Evolutionary conservation across 2,329 filamentous ascomycete species (phyloP).

Genomic region (Ceratocystiopsis brevicomis): DNA sequence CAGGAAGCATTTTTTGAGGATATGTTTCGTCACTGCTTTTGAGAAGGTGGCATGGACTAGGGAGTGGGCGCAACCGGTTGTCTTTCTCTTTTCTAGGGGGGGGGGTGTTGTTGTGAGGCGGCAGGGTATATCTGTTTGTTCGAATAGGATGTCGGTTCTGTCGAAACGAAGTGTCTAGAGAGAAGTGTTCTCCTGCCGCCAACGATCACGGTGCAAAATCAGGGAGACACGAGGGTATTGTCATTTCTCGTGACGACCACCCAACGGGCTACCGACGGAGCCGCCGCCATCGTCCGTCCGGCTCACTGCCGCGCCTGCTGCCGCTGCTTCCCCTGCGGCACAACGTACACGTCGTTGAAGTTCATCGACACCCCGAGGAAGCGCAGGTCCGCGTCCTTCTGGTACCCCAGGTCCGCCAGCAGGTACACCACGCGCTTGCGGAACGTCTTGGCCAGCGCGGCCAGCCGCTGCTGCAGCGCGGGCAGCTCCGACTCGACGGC

Average conservation of each 20-base stretch:
- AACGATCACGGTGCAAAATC: no score
- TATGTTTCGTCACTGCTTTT: not conserved
- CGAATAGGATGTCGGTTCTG: no score
- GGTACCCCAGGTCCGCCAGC: conserved; percentile 77
- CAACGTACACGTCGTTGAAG: conserved; percentile 88
- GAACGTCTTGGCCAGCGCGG: conserved; percentile 57
- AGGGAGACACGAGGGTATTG: no score
- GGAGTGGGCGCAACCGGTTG: not conserved
- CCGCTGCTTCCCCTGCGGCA: conserved; percentile 8
- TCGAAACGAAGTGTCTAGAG: no score
- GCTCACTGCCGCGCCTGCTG: conserved; percentile 1
- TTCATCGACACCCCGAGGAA: conserved; percentile 97
- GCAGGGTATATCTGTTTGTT: no score
- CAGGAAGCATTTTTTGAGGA: conserved; percentile 5
- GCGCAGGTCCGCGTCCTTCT: conserved; percentile 85
- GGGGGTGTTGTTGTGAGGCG: not conserved
- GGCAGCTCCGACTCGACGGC: conserved; percentile 49
- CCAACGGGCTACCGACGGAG: no score
- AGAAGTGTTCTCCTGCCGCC: no score
- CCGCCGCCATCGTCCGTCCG: no score
- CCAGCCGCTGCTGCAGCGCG: conserved; percentile 54
- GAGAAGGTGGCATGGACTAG: conserved; percentile 1
- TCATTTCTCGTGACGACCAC: no score
- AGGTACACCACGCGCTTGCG: conserved; percentile 58
- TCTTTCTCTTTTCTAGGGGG: not conserved